Base-by-base conservation (phyloP, 345 rosid genomes). In the Citrus mangshanensis region DNA sequence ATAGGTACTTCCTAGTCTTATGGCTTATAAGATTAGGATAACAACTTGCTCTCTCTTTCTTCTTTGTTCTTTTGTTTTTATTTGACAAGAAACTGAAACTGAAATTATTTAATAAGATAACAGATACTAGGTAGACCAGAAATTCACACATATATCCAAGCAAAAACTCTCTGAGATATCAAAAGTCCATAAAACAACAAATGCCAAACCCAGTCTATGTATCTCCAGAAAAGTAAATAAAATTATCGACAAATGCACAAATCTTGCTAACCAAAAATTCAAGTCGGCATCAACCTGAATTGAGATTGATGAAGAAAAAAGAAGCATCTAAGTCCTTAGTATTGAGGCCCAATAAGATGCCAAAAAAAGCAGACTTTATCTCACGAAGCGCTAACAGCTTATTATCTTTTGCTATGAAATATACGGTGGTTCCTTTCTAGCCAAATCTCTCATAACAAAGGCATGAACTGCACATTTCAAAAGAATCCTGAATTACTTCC, bases 1-100 rank as follows among this genome's bases (percentile, higher is more conserved):
- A 79, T 19, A 82, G 85, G 86, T 82, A 68, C 14, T 56, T 77
- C 16, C 68, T 24, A 42, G 30, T 56, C 6, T 70, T 35, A 32
- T 35, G 46, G 19, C n/a, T 75, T 37, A 30, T 69, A 34, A 27
- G 73, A 73, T 62, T 40, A 59, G 68, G 64, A 62, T 66, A 19
- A 51, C 4, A 60, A 16, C 18, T 51, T 1, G 56, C 14, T 12
- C 14, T 42, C 49, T 42, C 49, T 42, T 42, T 42, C 14, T 42
- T 51, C 56, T 16, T 16, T 16, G 30, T 13, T 51, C 18, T 51
- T 51, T 51, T 18, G 18, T 51, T 16, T 51, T 16, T 16, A 51
- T 4, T 51, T 6, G 56, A 16, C 56, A 51, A 18, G 56, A 51
- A 51, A 51, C 56, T 16, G 21, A 51, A 51, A 51, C 56, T 42